Conservation (phyloP, 108 stramenopile genomes). For the Ochromonas danica region DNA sequence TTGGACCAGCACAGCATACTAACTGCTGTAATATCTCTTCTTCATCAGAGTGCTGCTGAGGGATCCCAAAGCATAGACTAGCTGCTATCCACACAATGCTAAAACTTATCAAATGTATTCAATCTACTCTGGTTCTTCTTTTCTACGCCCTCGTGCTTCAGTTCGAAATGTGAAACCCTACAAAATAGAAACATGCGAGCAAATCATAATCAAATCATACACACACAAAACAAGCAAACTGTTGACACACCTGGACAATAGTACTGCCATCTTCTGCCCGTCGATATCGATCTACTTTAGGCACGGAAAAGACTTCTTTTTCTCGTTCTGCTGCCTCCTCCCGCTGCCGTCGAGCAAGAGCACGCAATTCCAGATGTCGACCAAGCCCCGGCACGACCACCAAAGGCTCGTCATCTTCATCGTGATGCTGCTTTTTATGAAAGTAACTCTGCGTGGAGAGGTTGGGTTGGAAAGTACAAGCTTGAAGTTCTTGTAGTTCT, state of each 20-base stretch:
- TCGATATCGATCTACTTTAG: background rate
- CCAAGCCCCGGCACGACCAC: background rate
- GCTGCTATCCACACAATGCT: too few relatives aligned
- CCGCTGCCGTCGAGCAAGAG: background rate
- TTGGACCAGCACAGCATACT: too few relatives aligned
- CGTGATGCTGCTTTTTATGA: background rate
- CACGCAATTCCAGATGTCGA: slow-evolving; percentile 2
- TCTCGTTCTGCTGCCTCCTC: background rate
- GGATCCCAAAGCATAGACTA: too few relatives aligned
- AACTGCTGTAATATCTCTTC: too few relatives aligned
- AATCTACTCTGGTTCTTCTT: too few relatives aligned
- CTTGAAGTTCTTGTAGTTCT: background rate
- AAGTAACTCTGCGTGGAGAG: background rate
- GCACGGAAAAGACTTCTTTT: background rate
- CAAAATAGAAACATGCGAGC: too few relatives aligned
- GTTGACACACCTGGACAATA: background rate
- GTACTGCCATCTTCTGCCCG: slow-evolving; percentile 23
- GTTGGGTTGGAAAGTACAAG: slow-evolving; percentile 17
- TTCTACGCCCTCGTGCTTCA: too few relatives aligned
- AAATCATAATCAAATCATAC: too few relatives aligned
- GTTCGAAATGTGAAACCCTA: too few relatives aligned
- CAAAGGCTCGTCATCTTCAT: background rate
- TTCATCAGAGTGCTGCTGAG: too few relatives aligned
- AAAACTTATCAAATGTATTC: too few relatives aligned
- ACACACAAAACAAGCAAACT: too few relatives aligned